Percentiles rank a stretch among this genome's conserved stretches.
These are phyloP conservation scores for Cordyceps cateniannulata DNA, from an alignment of 2,329 filamentous ascomycete genomes.

Conservation along the genomic window DNA sequence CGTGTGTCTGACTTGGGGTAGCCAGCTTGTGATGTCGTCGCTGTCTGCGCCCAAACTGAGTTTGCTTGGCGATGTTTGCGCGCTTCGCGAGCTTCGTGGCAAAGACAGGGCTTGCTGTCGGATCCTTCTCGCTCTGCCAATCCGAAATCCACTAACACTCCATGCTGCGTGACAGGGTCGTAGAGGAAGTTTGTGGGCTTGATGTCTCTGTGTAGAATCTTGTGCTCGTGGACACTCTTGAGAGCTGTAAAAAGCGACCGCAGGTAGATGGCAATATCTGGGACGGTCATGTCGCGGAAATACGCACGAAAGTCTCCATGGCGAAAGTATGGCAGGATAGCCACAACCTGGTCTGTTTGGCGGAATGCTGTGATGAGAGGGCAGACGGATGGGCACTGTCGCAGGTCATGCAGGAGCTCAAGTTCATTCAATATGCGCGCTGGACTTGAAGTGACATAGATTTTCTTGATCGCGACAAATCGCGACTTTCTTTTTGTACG, in stretches of 20 bases:
- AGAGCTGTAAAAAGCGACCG: constrained; percentile 82
- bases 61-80: constrained; percentile 54
- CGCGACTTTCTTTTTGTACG: constrained; percentile 41
- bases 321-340: constrained; percentile 89
- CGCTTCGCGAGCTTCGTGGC: constrained; percentile 57
- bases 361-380: constrained; percentile 97
- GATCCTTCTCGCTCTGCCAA: constrained; percentile 78
- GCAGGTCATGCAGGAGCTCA: constrained; percentile 82
- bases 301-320: constrained; percentile 94
- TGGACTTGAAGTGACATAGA: constrained; percentile 96
- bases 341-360: constrained; percentile 87
- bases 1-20: constrained; percentile 89
- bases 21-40: constrained; percentile 48
- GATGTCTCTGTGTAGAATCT: constrained; percentile 90
- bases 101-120: constrained; percentile 76
- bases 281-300: constrained; percentile 81
- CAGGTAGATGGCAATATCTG: constrained; percentile 86
- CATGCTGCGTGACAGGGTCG: constrained; percentile 69
- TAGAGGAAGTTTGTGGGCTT: constrained; percentile 98
- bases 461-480: constrained; percentile 97
- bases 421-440: constrained; percentile 93
- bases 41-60: constrained; percentile 51
- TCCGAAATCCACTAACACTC: constrained; percentile 98
- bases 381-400: constrained; percentile 77
- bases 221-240: constrained; percentile 71